phyloP scores from a whole-genome alignment of 164 flowering plant species.

The Magnolia sinica region DNA sequence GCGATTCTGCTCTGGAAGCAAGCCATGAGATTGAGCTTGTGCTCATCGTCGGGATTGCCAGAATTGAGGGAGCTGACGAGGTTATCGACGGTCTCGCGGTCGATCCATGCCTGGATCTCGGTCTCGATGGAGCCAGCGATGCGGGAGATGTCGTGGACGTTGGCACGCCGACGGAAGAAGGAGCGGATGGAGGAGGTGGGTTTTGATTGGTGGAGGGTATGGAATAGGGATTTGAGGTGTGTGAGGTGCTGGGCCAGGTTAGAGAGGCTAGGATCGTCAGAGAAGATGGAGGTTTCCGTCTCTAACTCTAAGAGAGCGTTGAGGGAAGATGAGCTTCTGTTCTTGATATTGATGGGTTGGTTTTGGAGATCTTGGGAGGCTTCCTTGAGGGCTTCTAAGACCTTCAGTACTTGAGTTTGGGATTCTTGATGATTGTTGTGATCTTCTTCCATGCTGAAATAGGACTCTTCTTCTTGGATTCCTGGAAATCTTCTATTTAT shows the following conservation, averaged over 20 bases:
- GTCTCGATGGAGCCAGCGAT: slow-evolving; percentile 63
- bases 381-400: slow-evolving; percentile 65
- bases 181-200: slow-evolving; percentile 32
- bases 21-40: slow-evolving; percentile 33
- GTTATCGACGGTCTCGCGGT: slow-evolving; percentile 53
- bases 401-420: slow-evolving; percentile 36
- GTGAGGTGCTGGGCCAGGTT: slow-evolving; percentile 45
- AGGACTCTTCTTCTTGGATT: neutral
- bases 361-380: slow-evolving; percentile 61
- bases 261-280: slow-evolving; percentile 62
- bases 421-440: neutral
- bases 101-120: slow-evolving; percentile 86
- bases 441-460: neutral
- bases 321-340: slow-evolving; percentile 40
- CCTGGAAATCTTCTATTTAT: neutral
- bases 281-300: slow-evolving; percentile 38
- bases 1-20: slow-evolving; percentile 49
- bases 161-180: slow-evolving; percentile 51
- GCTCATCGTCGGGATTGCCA: slow-evolving; percentile 19
- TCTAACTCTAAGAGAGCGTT: slow-evolving; percentile 65
- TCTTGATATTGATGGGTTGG: slow-evolving; percentile 27
- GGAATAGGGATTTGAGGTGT: slow-evolving; percentile 38
- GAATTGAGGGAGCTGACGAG: slow-evolving; percentile 31
- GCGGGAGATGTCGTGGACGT: slow-evolving; percentile 58
- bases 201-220: slow-evolving; percentile 24